phyloP scores from a whole-genome alignment of 768 basidiomycete species.

The Cyathus striatus region DNA sequence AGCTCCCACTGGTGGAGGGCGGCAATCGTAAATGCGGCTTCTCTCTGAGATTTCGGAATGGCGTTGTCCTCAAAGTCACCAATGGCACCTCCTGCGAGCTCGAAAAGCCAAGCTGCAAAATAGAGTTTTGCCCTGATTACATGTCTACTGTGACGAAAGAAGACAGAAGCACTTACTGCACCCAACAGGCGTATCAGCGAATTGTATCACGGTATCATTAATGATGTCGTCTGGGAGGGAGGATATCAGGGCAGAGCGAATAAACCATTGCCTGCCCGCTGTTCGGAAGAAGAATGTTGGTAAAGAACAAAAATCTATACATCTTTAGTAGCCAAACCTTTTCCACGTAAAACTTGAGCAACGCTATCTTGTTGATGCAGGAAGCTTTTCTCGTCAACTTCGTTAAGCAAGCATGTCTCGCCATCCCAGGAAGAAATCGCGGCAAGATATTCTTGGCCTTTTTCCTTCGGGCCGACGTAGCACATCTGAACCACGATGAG shows the following conservation, averaged over 20 bases:
- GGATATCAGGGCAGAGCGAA: slow-evolving; percentile 80
- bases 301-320: background rate
- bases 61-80: slow-evolving; percentile 69
- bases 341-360: slow-evolving; percentile 83
- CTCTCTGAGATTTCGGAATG: slow-evolving; percentile 71
- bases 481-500: slow-evolving; percentile 92
- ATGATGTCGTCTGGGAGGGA: slow-evolving; percentile 85
- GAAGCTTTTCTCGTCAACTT: slow-evolving; percentile 88
- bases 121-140: background rate
- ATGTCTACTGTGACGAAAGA: background rate
- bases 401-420: slow-evolving; percentile 80
- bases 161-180: slow-evolving; percentile 61
- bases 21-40: slow-evolving; percentile 80
- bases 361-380: slow-evolving; percentile 89
- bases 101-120: slow-evolving; percentile 83
- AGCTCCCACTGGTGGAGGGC: slow-evolving; percentile 94
- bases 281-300: slow-evolving; percentile 3
- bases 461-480: slow-evolving; percentile 72
- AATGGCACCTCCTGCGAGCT: slow-evolving; percentile 81
- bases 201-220: slow-evolving; percentile 76
- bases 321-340: slow-evolving; percentile 48
- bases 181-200: slow-evolving; percentile 80
- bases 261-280: slow-evolving; percentile 88
- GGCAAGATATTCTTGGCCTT: slow-evolving; percentile 75
- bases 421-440: slow-evolving; percentile 86